phyloP scores from a whole-genome alignment of 148 eudicot species.

The Dysphania ambrosioides region DNA sequence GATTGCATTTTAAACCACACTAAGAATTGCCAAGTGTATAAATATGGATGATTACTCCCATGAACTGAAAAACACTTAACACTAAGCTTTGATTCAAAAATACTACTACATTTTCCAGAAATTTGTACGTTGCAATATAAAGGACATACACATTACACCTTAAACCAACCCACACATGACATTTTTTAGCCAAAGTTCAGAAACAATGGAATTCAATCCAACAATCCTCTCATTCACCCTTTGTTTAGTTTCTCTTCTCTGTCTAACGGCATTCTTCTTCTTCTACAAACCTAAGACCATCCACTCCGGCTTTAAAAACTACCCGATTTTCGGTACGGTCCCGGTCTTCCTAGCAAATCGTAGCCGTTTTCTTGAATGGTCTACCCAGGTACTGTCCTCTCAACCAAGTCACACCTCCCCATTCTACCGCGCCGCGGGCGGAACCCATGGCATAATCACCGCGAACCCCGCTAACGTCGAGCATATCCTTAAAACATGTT shows the following conservation, averaged over 20 bases:
- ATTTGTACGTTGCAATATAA: no score
- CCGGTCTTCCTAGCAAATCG: conserved; percentile 39
- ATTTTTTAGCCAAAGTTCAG: no score
- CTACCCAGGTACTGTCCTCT: conserved; percentile 33
- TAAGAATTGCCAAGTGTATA: no score
- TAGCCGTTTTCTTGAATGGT: conserved; percentile 56
- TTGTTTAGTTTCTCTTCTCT: not conserved
- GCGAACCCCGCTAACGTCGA: conserved; percentile 49
- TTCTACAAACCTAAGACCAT: not conserved
- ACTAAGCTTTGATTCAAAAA: no score
- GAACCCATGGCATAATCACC: conserved; percentile 42
- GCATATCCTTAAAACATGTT: conserved; percentile 46
- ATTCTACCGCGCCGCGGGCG: conserved; percentile 40
- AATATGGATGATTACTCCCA: no score
- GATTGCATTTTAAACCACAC: no score
- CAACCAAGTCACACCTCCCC: conserved; percentile 37
- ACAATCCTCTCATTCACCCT: not conserved
- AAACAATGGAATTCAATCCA: no score
- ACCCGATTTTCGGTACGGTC: conserved; percentile 44
- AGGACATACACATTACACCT: no score
- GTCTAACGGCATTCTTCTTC: no score
- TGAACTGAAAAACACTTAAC: no score
- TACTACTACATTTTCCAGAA: no score
- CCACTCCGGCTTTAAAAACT: conserved; percentile 15
- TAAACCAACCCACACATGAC: no score